Evolutionary conservation across 495 filamentous ascomycete species (phyloP).

Genomic region (Penicillium maclennaniae): DNA sequence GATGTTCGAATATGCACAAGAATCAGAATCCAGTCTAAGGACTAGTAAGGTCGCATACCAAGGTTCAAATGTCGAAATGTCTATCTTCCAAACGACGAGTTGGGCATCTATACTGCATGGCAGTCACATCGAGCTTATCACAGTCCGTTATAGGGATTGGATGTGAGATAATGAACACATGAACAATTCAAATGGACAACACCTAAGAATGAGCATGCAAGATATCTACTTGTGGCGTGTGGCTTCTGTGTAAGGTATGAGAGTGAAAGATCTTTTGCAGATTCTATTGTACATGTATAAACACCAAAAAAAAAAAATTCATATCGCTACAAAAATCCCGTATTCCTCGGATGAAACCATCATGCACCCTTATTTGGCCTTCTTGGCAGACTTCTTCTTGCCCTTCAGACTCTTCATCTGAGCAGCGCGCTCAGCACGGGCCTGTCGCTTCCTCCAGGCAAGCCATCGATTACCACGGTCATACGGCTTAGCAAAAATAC

Average conservation of each 20-base stretch:
- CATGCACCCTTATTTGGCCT: slow-evolving; percentile 36
- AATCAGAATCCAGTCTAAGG: too few species aligned
- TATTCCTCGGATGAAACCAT: slow-evolving; percentile 19
- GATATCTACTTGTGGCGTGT: neutral
- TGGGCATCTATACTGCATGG: neutral
- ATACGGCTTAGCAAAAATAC: slow-evolving; percentile 49
- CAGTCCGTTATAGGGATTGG: neutral
- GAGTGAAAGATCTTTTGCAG: neutral
- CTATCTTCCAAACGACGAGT: neutral
- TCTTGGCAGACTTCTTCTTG: slow-evolving; percentile 47
- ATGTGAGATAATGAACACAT: neutral
- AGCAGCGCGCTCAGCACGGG: slow-evolving; percentile 48
- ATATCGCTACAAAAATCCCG: slow-evolving; percentile 33
- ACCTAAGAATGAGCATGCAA: neutral
- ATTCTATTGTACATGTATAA: slow-evolving; percentile 42
- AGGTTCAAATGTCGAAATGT: neutral
- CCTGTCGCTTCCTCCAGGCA: slow-evolving; percentile 59
- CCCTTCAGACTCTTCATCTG: slow-evolving; percentile 57
- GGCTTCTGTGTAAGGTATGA: neutral
- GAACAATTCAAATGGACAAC: neutral
- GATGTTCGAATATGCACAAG: neutral
- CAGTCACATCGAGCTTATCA: neutral
- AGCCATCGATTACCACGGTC: slow-evolving; percentile 55
- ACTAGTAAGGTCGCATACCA: too few species aligned
- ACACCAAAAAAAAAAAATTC: slow-evolving; percentile 27